Evolutionary conservation across 345 rosid species (phyloP).

Genomic region (Carallia pectinifolia): DNA sequence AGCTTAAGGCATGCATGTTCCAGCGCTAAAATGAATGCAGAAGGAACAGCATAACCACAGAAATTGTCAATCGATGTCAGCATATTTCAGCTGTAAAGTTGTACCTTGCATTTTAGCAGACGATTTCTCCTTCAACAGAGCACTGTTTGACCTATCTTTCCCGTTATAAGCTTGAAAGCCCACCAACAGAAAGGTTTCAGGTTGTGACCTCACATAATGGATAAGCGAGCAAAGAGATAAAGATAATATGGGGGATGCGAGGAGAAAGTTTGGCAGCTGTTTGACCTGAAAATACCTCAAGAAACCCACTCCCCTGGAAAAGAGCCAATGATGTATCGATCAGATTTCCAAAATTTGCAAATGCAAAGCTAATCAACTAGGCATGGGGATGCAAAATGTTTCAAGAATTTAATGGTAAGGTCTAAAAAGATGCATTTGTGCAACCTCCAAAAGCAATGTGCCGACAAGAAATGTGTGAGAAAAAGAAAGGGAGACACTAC

Average conservation of each 20-base stretch:
- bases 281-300: slow-evolving; percentile 75
- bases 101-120: slow-evolving; percentile 33
- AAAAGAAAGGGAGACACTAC: too few species aligned
- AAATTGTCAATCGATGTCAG: not conserved
- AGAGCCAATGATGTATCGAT: slow-evolving; percentile 1
- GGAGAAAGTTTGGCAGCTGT: slow-evolving; percentile 93
- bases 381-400: not conserved
- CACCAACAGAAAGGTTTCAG: slow-evolving; percentile 51
- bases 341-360: not conserved
- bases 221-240: slow-evolving; percentile 63
- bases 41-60: not conserved
- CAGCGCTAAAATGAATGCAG: not conserved
- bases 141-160: slow-evolving; percentile 36
- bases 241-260: slow-evolving; percentile 83
- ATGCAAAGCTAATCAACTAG: not conserved
- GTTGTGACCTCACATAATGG: slow-evolving; percentile 51
- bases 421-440: not conserved
- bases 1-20: not conserved
- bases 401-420: not conserved
- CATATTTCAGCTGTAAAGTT: slow-evolving; percentile 9
- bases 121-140: slow-evolving; percentile 13
- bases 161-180: slow-evolving; percentile 58
- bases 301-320: slow-evolving; percentile 86
- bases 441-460: not conserved
- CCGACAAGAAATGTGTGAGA: not conserved